Percentiles rank a stretch among this genome's conserved stretches.
Evolutionary conservation across 768 basidiomycete genomes (phyloP).

Genomic region (Mycena polygramma): DNA sequence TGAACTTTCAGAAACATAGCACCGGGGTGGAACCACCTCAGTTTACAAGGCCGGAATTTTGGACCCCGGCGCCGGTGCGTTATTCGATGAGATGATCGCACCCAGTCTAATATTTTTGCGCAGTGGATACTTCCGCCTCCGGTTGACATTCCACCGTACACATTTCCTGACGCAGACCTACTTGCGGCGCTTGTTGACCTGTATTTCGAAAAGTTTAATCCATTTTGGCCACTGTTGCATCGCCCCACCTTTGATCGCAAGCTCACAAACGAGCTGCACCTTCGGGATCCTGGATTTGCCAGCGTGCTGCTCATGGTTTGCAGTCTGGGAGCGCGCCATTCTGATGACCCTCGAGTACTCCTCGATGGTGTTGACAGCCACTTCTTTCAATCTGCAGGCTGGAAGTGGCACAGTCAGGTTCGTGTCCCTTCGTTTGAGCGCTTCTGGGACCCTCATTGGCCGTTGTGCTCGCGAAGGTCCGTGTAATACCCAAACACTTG

Average conservation of each 20-base stretch:
- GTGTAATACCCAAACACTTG: constrained; percentile 23
- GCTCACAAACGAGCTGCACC: constrained; percentile 63
- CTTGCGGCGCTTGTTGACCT: constrained; percentile 65
- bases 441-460: background rate
- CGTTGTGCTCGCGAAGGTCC: constrained; percentile 40
- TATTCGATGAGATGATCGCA: constrained; percentile 16
- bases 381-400: constrained; percentile 63
- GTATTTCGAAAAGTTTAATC: constrained; percentile 61
- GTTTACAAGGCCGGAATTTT: constrained; percentile 54
- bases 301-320: constrained; percentile 43
- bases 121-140: constrained; percentile 35
- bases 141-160: constrained; percentile 46
- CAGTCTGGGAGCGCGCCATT: constrained; percentile 71
- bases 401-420: constrained; percentile 66
- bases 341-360: constrained; percentile 71
- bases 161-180: constrained; percentile 68
- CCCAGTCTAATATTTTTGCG: background rate
- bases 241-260: constrained; percentile 73
- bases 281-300: constrained; percentile 60
- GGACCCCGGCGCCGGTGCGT: constrained; percentile 60
- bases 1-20: constrained; percentile 60
- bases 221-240: constrained; percentile 76
- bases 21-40: background rate
- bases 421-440: background rate
- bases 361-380: constrained; percentile 46